Evolutionary conservation across 1,139 yeast species (phyloP), one percentile per base, ranked within the genome.

Genomic region (Protomyces arabidopsidicola): DNA sequence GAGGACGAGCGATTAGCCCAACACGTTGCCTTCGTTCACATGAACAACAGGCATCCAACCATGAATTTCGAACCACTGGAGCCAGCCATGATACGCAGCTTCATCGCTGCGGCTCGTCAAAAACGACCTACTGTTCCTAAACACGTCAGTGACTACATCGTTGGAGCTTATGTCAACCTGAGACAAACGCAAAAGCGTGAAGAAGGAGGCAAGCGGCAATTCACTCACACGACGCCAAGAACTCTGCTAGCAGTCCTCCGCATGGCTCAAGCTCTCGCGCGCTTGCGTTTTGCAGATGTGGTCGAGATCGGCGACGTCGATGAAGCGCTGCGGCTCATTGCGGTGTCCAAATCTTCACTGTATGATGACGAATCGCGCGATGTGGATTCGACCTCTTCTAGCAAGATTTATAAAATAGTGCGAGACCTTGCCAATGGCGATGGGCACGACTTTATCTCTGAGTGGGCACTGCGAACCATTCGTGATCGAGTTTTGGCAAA

Each of bases 21-120:
- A 69, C 98, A 95, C 76, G 98, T 95, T 67, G 86, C 98, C 14
- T 90, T 84, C 72, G 99, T 95, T 55, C 99, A 95, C 76, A 90
- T 90, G 93, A 87, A 88, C 75, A 88, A 86, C 75, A 82, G 79
- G 65, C 97, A 91, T 72, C 98, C 98, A 14, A 84, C 81, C 53
- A 80, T 84, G 80, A 87, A 82, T 58, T 83, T 85, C 67, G 85
- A 82, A 67, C 96, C 97, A 4, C 78, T 93, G 56, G 91, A 87
- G 68, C 86, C 96, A 0, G 75, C 82, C 22, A 84, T 90, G 36
- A 87, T 95, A 71, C 84, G 98, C 72, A 96, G 90, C 73, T 93
- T 84, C 73, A 87, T 95, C 68, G 87, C 96, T 3, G 80, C 84
- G 72, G 98, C 99, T 0, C 85, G 96, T 72, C 81, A 86, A 42